phyloP scores from a whole-genome alignment of 2,329 filamentous ascomycete genomes.

The Coleophoma eucalyptorum region DNA sequence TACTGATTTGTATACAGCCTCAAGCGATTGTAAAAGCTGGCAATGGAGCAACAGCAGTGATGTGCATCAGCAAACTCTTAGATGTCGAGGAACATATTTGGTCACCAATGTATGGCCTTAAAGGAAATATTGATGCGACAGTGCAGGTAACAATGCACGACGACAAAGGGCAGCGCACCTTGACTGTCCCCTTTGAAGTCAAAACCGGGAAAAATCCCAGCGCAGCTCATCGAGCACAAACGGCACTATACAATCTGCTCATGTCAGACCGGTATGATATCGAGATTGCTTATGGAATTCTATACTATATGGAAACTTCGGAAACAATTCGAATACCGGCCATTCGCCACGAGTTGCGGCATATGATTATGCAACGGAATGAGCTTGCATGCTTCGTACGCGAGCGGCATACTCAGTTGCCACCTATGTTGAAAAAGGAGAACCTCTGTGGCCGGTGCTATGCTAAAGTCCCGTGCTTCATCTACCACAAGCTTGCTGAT shows the following conservation, averaged over 20 bases:
- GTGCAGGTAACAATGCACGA: conserved; percentile 83
- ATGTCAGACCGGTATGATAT: conserved; percentile 94
- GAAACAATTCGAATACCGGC: conserved; percentile 82
- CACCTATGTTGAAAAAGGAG: conserved; percentile 79
- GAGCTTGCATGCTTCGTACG: conserved; percentile 81
- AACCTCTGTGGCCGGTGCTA: conserved; percentile 85
- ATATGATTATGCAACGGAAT: conserved; percentile 97
- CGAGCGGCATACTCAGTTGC: conserved; percentile 73
- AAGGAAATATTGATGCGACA: conserved; percentile 96
- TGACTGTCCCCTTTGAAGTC: conserved; percentile 91
- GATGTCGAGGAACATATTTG: conserved; percentile 98
- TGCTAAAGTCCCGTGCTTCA: conserved; percentile 84
- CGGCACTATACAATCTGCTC: conserved; percentile 87
- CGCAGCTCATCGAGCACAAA: conserved; percentile 85
- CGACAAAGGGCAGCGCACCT: conserved; percentile 56
- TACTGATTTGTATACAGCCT: conserved; percentile 33
- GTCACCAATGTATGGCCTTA: conserved; percentile 96
- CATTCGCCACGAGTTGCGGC: conserved; percentile 81
- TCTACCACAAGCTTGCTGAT: conserved; percentile 89
- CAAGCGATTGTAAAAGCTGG: conserved; percentile 76
- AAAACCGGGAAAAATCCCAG: conserved; percentile 89
- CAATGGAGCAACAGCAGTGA: conserved; percentile 69
- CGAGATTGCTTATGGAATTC: conserved; percentile 80
- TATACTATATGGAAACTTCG: conserved; percentile 94
- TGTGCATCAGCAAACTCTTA: conserved; percentile 89